Conservation (phyloP, 768 basidiomycete genomes). For the Amanita subjunquillea region DNA sequence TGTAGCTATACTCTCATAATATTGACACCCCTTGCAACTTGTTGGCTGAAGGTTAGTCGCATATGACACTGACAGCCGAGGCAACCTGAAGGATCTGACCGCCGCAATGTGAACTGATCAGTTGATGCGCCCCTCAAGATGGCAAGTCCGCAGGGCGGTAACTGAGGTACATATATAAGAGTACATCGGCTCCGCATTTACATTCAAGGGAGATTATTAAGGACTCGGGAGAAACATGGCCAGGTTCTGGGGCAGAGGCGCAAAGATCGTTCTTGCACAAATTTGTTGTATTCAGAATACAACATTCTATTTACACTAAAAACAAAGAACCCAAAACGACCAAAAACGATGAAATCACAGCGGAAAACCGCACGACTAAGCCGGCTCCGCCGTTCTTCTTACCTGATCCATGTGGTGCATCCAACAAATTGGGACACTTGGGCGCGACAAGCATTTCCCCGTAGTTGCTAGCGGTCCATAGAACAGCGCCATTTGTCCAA, state of each 20-base stretch:
- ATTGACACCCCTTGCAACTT: constrained; percentile 14
- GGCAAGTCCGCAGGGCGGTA: too few relatives aligned
- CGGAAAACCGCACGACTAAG: not conserved
- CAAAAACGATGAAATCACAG: not conserved
- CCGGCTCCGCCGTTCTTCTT: not conserved
- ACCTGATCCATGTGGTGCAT: constrained; percentile 6
- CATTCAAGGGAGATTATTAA: too few relatives aligned
- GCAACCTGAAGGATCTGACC: too few relatives aligned
- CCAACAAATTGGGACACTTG: constrained; percentile 42
- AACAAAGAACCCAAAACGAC: not conserved
- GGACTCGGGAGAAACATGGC: too few relatives aligned
- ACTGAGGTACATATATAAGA: too few relatives aligned
- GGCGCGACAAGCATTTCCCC: constrained; percentile 52
- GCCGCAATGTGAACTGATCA: too few relatives aligned
- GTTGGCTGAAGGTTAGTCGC: not conserved
- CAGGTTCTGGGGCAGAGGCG: too few relatives aligned
- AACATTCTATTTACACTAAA: not conserved
- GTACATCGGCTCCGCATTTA: too few relatives aligned
- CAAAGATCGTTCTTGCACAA: too few relatives aligned
- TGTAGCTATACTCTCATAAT: constrained; percentile 20
- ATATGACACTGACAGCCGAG: not conserved
- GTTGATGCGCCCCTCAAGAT: too few relatives aligned
- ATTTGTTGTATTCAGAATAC: too few relatives aligned
- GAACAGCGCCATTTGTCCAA: constrained; percentile 78
- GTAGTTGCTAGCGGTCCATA: constrained; percentile 66